Evolutionary conservation across 1,284 basidiomycete species (phyloP).

Genomic region (Mycosarcoma mackinlayi): DNA sequence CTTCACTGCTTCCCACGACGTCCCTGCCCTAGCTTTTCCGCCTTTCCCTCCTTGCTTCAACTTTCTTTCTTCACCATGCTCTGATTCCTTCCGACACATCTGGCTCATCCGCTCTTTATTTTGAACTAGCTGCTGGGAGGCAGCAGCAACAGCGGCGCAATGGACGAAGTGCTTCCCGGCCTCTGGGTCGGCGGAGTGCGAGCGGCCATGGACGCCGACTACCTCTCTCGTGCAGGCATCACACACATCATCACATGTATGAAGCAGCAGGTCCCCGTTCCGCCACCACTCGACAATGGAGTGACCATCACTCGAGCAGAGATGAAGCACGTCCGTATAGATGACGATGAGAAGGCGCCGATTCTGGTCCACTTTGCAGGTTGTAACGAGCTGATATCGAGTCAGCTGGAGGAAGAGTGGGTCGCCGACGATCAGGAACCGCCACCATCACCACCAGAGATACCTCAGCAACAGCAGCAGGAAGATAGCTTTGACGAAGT

Average conservation of each 20-base stretch:
- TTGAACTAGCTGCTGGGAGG: background rate
- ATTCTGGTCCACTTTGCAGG: slow-evolving; percentile 66
- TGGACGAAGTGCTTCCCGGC: slow-evolving; percentile 63
- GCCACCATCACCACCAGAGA: no score
- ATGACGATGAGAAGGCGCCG: slow-evolving; percentile 68
- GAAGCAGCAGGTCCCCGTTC: slow-evolving; percentile 52
- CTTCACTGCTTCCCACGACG: slow-evolving; percentile 2
- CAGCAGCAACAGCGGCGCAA: slow-evolving; percentile 6
- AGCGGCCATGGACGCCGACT: slow-evolving; percentile 54
- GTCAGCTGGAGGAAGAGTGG: slow-evolving; percentile 56
- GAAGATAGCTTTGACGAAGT: slow-evolving; percentile 13
- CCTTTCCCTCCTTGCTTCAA: background rate
- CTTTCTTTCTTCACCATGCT: background rate
- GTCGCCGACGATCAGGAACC: slow-evolving; percentile 23
- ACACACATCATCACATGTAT: slow-evolving; percentile 60
- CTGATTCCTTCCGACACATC: background rate
- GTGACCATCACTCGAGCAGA: slow-evolving; percentile 46
- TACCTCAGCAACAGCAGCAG: background rate
- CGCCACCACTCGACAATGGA: slow-evolving; percentile 41
- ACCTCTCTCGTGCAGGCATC: slow-evolving; percentile 53
- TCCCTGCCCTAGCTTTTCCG: no score
- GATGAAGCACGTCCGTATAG: slow-evolving; percentile 65
- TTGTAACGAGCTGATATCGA: slow-evolving; percentile 62
- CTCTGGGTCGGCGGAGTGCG: slow-evolving; percentile 61
- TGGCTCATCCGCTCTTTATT: background rate